Evolutionary conservation across 805 yeast genomes (phyloP).

Genomic region (Candida khao-thaluensis): DNA sequence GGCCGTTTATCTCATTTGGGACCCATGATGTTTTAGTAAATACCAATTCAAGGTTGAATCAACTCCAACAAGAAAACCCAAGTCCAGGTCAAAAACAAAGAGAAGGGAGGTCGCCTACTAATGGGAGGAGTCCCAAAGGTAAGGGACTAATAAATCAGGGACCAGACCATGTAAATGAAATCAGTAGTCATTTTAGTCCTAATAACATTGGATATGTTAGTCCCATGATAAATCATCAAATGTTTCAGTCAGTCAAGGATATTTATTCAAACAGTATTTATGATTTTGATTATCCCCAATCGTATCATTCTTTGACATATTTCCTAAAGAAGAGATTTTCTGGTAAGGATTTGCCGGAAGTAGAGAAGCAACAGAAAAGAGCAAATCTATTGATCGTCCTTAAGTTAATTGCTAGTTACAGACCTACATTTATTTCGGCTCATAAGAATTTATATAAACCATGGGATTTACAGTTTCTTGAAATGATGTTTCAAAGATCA

Average conservation of each 20-base stretch:
- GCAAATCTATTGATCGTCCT: constrained; percentile 42
- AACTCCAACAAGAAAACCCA: not conserved
- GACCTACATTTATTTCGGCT: constrained; percentile 77
- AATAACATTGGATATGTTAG: constrained; percentile 40
- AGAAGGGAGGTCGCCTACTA: not conserved
- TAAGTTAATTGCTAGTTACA: constrained; percentile 59
- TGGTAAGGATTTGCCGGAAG: constrained; percentile 44
- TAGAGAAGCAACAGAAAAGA: constrained; percentile 31
- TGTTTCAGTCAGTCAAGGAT: constrained; percentile 52
- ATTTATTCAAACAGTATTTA: constrained; percentile 46
- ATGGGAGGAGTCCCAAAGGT: not conserved
- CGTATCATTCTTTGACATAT: constrained; percentile 58
- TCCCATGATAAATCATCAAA: constrained; percentile 56
- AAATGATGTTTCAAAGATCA: constrained; percentile 45
- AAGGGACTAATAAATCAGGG: no score
- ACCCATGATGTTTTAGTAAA: constrained; percentile 5
- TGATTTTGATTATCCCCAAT: constrained; percentile 61
- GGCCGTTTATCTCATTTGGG: constrained; percentile 45
- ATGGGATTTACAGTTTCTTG: constrained; percentile 58
- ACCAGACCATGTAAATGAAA: constrained; percentile 5
- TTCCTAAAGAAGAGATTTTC: constrained; percentile 55
- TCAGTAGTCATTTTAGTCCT: constrained; percentile 8
- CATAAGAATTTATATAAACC: constrained; percentile 67
- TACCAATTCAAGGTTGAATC: constrained; percentile 1
- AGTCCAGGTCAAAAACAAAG: not conserved